Base-by-base conservation (phyloP, 2,329 filamentous ascomycete species). In the Drechslera avenae region DNA sequence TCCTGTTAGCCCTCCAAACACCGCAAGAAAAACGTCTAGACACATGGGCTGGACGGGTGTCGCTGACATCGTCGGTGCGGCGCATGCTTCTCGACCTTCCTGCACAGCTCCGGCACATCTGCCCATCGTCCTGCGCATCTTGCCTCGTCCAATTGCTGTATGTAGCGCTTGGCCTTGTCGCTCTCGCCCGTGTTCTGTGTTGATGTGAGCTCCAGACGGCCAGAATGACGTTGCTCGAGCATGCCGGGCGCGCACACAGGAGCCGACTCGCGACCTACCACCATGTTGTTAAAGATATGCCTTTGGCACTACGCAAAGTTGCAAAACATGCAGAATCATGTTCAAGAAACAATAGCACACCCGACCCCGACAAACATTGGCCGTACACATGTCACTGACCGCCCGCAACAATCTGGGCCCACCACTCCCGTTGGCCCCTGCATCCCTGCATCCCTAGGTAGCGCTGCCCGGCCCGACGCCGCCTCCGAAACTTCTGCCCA, bases 1-100 rank as follows among this genome's bases (percentile, higher is more conserved):
- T 59, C 52, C 46, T 41, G 57, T 61, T 58, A 60, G 55, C 54
- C 47, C 41, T 54, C 33, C 21, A 23, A 23, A 23, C 21, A 21
- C 19, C 19, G 7, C 19, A 4, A 4, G 7, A 21, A 21, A 21
- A 21, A n/a, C n/a, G 19, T 21, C 19, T 4, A 21, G 19, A 21
- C 19, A 21, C 19, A 21, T 21, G 19, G 19, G 7, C 7, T 23
- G 17, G 31, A 52, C 28, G 32, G 49, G 28, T 30, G 42, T 46
- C 55, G 71, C 84, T 65, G 87, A 97, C 93, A 96, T 75, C 84
- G 84, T 73, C 90, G 85, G 54, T 89, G 84, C 33, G 91, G 88
- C 64, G 91, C 90, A 82, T 99, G 93, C 75, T 99, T 97, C 68
- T 88, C 89, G 67, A 97, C 83, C 76, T 99, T 99, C 72, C 93